Conservation (phyloP, 352 stramenopile species). For the Pythium pectinolyticum region DNA sequence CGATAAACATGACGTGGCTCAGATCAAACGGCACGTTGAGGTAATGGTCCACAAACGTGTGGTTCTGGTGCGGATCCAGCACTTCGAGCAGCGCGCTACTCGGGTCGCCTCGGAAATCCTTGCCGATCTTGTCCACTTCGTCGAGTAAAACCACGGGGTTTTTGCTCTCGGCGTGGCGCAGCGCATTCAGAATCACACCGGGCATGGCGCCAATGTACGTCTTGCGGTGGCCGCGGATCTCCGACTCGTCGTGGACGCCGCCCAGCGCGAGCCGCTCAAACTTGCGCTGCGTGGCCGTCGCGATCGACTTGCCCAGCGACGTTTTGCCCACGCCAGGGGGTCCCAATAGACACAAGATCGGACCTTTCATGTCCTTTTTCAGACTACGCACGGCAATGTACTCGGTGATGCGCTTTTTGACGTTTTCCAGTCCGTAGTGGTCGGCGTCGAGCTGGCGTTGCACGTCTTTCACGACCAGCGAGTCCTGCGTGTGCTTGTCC, state of each 20-base stretch:
- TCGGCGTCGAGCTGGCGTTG: slow-evolving; percentile 71
- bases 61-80: slow-evolving; percentile 85
- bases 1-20: slow-evolving; percentile 82
- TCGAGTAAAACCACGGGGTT: slow-evolving; percentile 83
- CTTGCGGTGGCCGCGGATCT: slow-evolving; percentile 85
- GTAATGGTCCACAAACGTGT: slow-evolving; percentile 87
- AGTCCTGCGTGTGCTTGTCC: slow-evolving; percentile 55
- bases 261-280: slow-evolving; percentile 78
- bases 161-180: slow-evolving; percentile 69
- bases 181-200: slow-evolving; percentile 76
- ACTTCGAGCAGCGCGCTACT: slow-evolving; percentile 79
- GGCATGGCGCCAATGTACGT: slow-evolving; percentile 89
- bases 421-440: slow-evolving; percentile 81
- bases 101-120: slow-evolving; percentile 68
- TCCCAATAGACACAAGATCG: slow-evolving; percentile 87
- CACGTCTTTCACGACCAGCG: slow-evolving; percentile 51
- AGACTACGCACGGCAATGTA: slow-evolving; percentile 85
- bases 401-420: slow-evolving; percentile 86
- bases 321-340: slow-evolving; percentile 86
- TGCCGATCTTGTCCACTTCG: slow-evolving; percentile 88
- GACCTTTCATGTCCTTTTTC: slow-evolving; percentile 80
- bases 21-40: slow-evolving; percentile 87
- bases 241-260: slow-evolving; percentile 79
- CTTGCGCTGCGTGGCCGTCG: slow-evolving; percentile 65
- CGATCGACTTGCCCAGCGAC: slow-evolving; percentile 80